Evolutionary conservation across 2,329 filamentous ascomycete species (phyloP).

Genomic region (Metarhizium brunneum): DNA sequence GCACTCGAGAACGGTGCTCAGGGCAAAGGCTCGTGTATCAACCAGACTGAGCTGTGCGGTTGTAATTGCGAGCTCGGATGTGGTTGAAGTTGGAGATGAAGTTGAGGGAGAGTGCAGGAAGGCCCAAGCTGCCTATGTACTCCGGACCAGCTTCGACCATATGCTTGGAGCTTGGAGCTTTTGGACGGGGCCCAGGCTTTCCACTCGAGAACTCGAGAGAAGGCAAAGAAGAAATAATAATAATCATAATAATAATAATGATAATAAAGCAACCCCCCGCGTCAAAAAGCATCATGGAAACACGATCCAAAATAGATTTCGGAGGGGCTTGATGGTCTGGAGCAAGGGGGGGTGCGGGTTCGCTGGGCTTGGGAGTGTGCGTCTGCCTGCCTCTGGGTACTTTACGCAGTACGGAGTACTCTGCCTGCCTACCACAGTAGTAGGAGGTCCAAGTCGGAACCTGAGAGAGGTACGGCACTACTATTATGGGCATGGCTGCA

Average conservation of each 20-base stretch:
- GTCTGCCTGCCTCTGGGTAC: background rate
- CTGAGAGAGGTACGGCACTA: background rate
- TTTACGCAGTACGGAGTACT: too few species aligned
- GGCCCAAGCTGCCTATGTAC: background rate
- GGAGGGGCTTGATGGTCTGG: background rate
- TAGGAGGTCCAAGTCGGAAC: too few species aligned
- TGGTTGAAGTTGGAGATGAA: slow-evolving; percentile 4
- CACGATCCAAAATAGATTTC: slow-evolving; percentile 6
- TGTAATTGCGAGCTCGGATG: background rate
- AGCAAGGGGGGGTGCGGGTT: slow-evolving; percentile 2
- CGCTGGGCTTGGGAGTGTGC: background rate
- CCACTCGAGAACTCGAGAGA: background rate
- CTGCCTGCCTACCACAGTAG: too few species aligned
- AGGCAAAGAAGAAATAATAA: background rate
- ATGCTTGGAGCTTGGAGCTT: background rate
- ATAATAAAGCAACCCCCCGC: too few species aligned
- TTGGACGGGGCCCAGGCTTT: background rate
- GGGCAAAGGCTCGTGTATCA: background rate
- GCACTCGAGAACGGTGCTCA: background rate
- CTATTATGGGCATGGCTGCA: background rate
- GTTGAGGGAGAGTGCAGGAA: background rate
- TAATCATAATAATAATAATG: too few species aligned
- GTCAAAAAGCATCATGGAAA: background rate
- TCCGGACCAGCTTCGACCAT: background rate
- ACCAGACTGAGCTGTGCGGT: background rate